Evolutionary conservation across 2,329 filamentous ascomycete genomes (phyloP).

Genomic region (Aspergillus fructus): DNA sequence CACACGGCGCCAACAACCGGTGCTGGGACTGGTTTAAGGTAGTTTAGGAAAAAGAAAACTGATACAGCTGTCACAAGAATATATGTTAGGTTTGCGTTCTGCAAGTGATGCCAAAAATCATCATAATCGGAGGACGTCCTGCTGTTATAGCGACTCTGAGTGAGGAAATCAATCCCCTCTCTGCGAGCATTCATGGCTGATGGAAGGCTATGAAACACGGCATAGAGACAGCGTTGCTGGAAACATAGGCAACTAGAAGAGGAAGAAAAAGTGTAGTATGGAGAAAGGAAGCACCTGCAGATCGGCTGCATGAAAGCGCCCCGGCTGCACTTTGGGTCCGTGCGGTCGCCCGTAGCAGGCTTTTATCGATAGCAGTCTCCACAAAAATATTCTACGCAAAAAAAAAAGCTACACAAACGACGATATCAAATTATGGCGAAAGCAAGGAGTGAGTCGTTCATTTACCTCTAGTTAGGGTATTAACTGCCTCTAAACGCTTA

Average conservation of each 20-base stretch:
- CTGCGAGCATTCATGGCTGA: slow-evolving; percentile 38
- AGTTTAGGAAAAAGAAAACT: slow-evolving; percentile 29
- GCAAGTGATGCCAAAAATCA: slow-evolving; percentile 25
- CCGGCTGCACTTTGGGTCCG: slow-evolving; percentile 27
- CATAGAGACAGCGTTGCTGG: slow-evolving; percentile 19
- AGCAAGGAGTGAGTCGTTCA: slow-evolving; percentile 30
- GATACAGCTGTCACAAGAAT: slow-evolving; percentile 28
- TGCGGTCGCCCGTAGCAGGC: slow-evolving; percentile 27
- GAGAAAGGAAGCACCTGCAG: slow-evolving; percentile 13
- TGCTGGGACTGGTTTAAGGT: slow-evolving; percentile 30
- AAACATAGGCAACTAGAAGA: slow-evolving; percentile 11
- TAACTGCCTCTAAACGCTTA: neutral
- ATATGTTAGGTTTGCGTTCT: slow-evolving; percentile 30
- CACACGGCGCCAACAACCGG: slow-evolving; percentile 35
- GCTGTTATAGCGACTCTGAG: slow-evolving; percentile 27
- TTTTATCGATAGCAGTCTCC: slow-evolving; percentile 40
- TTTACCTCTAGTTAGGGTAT: neutral
- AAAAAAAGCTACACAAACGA: neutral
- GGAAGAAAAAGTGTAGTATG: slow-evolving; percentile 15
- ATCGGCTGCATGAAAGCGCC: slow-evolving; percentile 14
- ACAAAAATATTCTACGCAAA: slow-evolving; percentile 23
- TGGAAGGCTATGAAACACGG: slow-evolving; percentile 16
- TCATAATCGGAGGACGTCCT: slow-evolving; percentile 34
- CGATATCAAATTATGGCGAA: slow-evolving; percentile 37
- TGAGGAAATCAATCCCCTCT: slow-evolving; percentile 31